Percentiles rank a stretch among this genome's conserved stretches.
Conservation (phyloP, 305 asterid genomes). For the Andrographis paniculata region DNA sequence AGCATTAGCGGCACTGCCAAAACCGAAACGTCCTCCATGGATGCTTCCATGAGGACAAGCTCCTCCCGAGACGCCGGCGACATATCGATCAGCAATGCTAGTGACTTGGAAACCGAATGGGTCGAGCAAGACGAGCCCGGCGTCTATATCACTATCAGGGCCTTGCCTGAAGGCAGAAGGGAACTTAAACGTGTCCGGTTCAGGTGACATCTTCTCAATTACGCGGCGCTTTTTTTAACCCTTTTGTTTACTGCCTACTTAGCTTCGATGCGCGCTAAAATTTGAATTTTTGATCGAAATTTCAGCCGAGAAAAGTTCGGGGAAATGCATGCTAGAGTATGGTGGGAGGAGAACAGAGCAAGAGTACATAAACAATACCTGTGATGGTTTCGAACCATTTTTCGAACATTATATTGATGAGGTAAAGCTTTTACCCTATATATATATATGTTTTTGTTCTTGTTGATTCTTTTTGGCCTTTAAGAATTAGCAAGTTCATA, state of each 20-base stretch:
- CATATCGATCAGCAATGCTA: constrained; percentile 9
- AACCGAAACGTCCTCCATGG: constrained; percentile 2
- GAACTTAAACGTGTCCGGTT: constrained; percentile 20
- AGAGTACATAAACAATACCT: constrained; percentile 54
- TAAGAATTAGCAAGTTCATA: no score
- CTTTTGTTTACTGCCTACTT: no score
- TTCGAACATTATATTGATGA: no score
- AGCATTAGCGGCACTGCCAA: background rate
- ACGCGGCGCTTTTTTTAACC: background rate
- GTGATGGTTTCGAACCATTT: constrained; percentile 15
- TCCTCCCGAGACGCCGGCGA: constrained; percentile 16
- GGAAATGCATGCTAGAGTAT: constrained; percentile 54
- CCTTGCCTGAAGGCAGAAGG: constrained; percentile 15
- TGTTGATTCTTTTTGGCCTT: background rate
- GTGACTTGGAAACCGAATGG: constrained; percentile 17
- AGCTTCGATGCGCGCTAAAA: no score
- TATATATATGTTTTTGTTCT: background rate
- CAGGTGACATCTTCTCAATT: constrained; percentile 10
- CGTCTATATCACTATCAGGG: constrained; percentile 17
- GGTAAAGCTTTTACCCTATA: no score
- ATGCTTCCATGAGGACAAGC: constrained; percentile 1
- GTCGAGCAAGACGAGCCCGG: constrained; percentile 22
- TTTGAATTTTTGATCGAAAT: background rate
- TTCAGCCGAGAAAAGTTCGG: constrained; percentile 67
- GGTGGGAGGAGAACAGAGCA: constrained; percentile 74